Evolutionary conservation across 2,329 filamentous ascomycete genomes (phyloP).

Genomic region (Paecilomyces niveus): DNA sequence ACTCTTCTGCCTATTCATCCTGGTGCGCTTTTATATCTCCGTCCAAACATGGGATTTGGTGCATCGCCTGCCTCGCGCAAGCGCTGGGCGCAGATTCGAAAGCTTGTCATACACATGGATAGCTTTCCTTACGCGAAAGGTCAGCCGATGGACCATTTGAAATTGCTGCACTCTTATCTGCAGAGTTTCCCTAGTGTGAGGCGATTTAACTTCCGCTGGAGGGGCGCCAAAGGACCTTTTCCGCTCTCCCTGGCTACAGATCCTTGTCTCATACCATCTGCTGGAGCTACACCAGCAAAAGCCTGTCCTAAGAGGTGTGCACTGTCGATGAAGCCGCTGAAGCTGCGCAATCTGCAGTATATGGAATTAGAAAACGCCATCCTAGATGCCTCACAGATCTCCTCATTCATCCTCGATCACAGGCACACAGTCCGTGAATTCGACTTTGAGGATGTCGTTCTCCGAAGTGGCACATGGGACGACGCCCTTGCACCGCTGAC

Average conservation of each 20-base stretch:
- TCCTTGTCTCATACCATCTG: constrained; percentile 55
- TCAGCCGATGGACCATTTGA: constrained; percentile 61
- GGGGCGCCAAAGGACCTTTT: constrained; percentile 64
- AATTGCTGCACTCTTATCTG: constrained; percentile 76
- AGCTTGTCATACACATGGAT: constrained; percentile 66
- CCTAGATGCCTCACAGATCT: constrained; percentile 65
- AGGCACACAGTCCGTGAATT: constrained; percentile 64
- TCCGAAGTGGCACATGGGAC: constrained; percentile 70
- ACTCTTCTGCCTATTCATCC: constrained; percentile 70
- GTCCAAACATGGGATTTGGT: constrained; percentile 67
- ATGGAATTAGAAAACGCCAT: constrained; percentile 66
- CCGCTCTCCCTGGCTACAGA: constrained; percentile 65
- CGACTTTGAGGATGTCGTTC: constrained; percentile 68
- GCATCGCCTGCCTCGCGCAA: constrained; percentile 63
- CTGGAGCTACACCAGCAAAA: constrained; percentile 24
- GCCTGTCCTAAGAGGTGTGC: constrained; percentile 21
- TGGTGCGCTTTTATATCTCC: constrained; percentile 68
- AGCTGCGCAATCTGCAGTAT: constrained; percentile 60
- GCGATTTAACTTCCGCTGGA: constrained; percentile 71
- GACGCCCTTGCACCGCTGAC: constrained; percentile 70
- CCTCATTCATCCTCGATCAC: constrained; percentile 61
- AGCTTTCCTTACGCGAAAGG: constrained; percentile 54
- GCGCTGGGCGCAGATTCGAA: constrained; percentile 71
- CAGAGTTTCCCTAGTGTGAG: constrained; percentile 61
- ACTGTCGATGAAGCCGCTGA: constrained; percentile 49